Percentiles rank a stretch among this genome's conserved stretches.
These are phyloP conservation scores for Vaucheria bursata DNA, from an alignment of 352 stramenopile genomes.

Conservation along the genomic window DNA sequence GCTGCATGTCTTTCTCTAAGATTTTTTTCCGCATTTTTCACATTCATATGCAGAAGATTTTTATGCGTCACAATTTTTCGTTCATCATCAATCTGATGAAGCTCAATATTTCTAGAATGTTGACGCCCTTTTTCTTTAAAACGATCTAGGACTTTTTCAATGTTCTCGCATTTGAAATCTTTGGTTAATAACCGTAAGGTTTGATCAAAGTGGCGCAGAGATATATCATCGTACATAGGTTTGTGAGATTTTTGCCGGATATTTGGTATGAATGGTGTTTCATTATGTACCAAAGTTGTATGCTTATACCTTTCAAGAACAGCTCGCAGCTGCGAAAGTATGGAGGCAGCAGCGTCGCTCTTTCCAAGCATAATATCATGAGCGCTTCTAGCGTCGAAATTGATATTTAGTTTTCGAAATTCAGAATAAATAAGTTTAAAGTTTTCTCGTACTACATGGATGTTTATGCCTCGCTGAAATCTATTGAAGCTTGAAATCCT, in stretches of 20 bases:
- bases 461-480: slow-evolving; percentile 54
- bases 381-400: slow-evolving; percentile 65
- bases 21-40: too few species aligned
- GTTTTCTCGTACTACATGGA: slow-evolving; percentile 70
- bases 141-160: neutral
- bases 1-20: too few species aligned
- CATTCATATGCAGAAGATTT: too few species aligned
- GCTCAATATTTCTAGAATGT: neutral
- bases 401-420: slow-evolving; percentile 61
- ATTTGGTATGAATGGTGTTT: slow-evolving; percentile 40
- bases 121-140: slow-evolving; percentile 6
- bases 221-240: slow-evolving; percentile 32
- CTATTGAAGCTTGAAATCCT: slow-evolving; percentile 72
- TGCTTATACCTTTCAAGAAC: slow-evolving; percentile 32
- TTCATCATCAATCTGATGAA: too few species aligned
- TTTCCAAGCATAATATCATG: slow-evolving; percentile 68
- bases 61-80: too few species aligned
- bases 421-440: slow-evolving; percentile 71
- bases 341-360: slow-evolving; percentile 56
- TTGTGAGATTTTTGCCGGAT: slow-evolving; percentile 30
- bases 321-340: slow-evolving; percentile 59
- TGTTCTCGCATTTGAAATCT: slow-evolving; percentile 13
- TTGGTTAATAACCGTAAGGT: neutral
- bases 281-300: neutral
- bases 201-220: slow-evolving; percentile 4